Evolutionary conservation across 2,329 filamentous ascomycete species (phyloP).

Genomic region (Phialocephala subalpina): DNA sequence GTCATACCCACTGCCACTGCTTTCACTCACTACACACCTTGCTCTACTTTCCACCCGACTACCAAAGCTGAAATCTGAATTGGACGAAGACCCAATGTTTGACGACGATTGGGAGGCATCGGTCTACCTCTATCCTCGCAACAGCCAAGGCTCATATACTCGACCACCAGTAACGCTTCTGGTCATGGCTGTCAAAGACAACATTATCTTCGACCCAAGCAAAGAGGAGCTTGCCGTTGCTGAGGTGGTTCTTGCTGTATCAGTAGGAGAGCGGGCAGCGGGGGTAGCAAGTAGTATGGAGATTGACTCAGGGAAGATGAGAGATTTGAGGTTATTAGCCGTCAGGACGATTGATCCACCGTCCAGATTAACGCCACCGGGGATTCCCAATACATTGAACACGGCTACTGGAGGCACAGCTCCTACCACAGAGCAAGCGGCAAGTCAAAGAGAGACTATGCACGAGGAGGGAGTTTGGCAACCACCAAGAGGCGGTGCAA

Average conservation of each 20-base stretch:
- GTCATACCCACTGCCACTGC: constrained; percentile 90
- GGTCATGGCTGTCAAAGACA: constrained; percentile 84
- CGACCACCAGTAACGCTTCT: constrained; percentile 90
- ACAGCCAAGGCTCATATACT: constrained; percentile 41
- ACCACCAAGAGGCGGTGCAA: constrained; percentile 83
- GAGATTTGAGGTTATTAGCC: constrained; percentile 67
- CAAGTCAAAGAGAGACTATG: constrained; percentile 59
- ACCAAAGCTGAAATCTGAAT: constrained; percentile 84
- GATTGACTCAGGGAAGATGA: constrained; percentile 47
- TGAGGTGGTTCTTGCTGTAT: constrained; percentile 87
- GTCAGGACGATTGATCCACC: constrained; percentile 80
- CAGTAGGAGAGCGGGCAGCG: constrained; percentile 62
- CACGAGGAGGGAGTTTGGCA: constrained; percentile 82
- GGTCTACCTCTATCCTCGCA: constrained; percentile 70
- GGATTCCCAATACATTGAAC: constrained; percentile 71
- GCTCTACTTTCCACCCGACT: constrained; percentile 88
- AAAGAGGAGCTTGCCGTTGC: constrained; percentile 93
- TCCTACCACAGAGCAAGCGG: constrained; percentile 50
- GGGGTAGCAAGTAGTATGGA: constrained; percentile 46
- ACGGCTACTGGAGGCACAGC: constrained; percentile 55
- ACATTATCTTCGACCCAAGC: constrained; percentile 92
- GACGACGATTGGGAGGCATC: constrained; percentile 97
- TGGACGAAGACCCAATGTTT: constrained; percentile 96
- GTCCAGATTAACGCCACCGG: constrained; percentile 75
- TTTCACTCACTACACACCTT: constrained; percentile 92